A percentile compares a stretch with the other conserved stretches of the same genome.
Evolutionary conservation across 108 stramenopile genomes (phyloP).

Genomic region (Fistulifera pelliculosa): DNA sequence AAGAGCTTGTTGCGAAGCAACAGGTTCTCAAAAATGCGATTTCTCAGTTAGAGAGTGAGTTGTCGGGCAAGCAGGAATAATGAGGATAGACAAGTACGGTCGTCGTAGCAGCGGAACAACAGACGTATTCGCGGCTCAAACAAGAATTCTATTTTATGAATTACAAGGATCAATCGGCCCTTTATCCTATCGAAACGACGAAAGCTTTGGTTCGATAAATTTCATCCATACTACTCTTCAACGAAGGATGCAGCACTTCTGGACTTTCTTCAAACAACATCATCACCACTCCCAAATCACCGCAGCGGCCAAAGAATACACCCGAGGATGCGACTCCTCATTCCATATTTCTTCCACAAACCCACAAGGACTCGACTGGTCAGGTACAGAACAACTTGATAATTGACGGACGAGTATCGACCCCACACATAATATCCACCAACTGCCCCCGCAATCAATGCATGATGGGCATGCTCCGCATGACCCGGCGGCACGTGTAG

Average conservation of each 20-base stretch:
- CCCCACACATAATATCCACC: conserved; percentile 85
- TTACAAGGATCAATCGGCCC: too few species aligned
- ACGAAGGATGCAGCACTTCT: conserved; percentile 63
- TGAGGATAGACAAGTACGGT: too few species aligned
- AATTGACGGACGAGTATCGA: conserved; percentile 59
- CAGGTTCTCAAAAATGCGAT: not conserved
- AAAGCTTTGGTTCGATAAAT: conserved; percentile 52
- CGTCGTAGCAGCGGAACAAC: too few species aligned
- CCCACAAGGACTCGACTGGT: conserved; percentile 70
- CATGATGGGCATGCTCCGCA: conserved; percentile 62
- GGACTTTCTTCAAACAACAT: conserved; percentile 75
- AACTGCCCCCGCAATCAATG: conserved; percentile 67
- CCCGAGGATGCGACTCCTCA: conserved; percentile 13
- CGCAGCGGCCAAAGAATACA: conserved; percentile 55
- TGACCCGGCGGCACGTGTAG: conserved; percentile 30
- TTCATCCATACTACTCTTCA: conserved; percentile 79
- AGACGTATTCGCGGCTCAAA: too few species aligned
- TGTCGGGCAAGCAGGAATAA: not conserved
- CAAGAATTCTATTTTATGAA: too few species aligned
- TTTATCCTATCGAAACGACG: not conserved
- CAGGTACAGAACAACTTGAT: conserved; percentile 75
- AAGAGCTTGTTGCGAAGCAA: not conserved
- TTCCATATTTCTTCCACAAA: conserved; percentile 29
- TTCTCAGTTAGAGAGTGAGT: not conserved
- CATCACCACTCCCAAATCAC: conserved; percentile 75